Percentiles rank a stretch among this genome's conserved stretches.
Conservation (phyloP, 2,329 filamentous ascomycete species). For the Apiospora marii region DNA sequence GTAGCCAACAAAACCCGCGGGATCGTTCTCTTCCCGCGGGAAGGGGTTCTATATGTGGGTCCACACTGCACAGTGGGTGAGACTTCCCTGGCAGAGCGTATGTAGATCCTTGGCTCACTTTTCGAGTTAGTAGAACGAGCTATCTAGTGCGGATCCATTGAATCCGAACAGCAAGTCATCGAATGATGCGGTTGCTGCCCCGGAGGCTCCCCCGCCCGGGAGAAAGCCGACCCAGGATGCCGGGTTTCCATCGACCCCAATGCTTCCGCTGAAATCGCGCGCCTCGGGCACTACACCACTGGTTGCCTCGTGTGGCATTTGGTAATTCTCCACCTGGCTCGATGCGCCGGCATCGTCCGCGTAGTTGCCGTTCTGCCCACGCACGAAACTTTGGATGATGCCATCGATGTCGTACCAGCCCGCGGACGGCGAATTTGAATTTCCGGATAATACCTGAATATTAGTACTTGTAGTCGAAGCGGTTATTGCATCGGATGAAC, state of each 20-base stretch:
- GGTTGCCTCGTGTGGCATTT: neutral
- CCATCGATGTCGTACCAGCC: conserved; percentile 25
- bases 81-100: neutral
- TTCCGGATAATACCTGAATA: neutral
- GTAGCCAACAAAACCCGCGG: neutral
- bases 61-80: neutral
- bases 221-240: neutral
- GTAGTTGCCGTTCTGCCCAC: neutral
- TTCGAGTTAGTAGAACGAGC: neutral
- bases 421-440: neutral
- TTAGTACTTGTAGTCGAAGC: no score
- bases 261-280: neutral
- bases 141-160: conserved; percentile 5
- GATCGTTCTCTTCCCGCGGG: neutral
- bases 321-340: neutral
- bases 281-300: neutral
- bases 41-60: neutral
- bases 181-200: neutral
- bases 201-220: neutral
- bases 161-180: conserved; percentile 26
- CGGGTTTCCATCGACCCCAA: neutral
- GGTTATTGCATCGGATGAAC: rapidly evolving
- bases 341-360: no score
- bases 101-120: neutral
- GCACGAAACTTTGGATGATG: conserved; percentile 26